phyloP scores from a whole-genome alignment of 495 filamentous ascomycete species.

The Neurospora sp. region DNA sequence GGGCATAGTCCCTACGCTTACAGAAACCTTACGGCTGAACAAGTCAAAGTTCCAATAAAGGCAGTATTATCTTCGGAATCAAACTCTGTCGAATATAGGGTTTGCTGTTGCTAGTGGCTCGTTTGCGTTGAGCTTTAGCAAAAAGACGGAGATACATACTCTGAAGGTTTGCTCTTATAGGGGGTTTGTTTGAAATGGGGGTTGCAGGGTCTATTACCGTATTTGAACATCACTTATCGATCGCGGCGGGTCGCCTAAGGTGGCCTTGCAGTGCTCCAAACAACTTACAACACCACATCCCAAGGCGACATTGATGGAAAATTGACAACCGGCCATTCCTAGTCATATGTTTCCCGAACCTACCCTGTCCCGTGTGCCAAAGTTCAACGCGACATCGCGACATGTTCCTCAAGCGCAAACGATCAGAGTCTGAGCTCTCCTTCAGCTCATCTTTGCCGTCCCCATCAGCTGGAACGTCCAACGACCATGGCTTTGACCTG shows the following conservation, averaged over 20 bases:
- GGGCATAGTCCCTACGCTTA: not conserved
- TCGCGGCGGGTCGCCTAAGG: not conserved
- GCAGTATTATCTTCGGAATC: not conserved
- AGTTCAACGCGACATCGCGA: not conserved
- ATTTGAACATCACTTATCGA: not conserved
- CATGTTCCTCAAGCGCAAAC: constrained; percentile 42
- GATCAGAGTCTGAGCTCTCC: constrained; percentile 40
- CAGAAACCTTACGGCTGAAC: not conserved
- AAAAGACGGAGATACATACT: not conserved
- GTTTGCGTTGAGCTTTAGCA: not conserved
- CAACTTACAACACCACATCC: not conserved
- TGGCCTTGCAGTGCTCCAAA: not conserved
- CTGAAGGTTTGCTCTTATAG: not conserved
- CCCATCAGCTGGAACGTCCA: constrained; percentile 13
- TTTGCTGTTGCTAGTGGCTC: not conserved
- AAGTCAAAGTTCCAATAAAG: not conserved
- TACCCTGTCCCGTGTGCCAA: not conserved
- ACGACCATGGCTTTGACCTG: constrained; percentile 17
- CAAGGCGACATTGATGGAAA: not conserved
- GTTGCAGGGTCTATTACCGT: not conserved
- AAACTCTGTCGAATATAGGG: not conserved
- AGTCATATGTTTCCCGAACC: not conserved
- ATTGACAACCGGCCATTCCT: not conserved
- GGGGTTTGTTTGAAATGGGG: not conserved
- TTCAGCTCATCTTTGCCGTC: constrained; percentile 30